phyloP scores from a whole-genome alignment of 257 asterid genomes.

The Nicotiana attenuata region DNA sequence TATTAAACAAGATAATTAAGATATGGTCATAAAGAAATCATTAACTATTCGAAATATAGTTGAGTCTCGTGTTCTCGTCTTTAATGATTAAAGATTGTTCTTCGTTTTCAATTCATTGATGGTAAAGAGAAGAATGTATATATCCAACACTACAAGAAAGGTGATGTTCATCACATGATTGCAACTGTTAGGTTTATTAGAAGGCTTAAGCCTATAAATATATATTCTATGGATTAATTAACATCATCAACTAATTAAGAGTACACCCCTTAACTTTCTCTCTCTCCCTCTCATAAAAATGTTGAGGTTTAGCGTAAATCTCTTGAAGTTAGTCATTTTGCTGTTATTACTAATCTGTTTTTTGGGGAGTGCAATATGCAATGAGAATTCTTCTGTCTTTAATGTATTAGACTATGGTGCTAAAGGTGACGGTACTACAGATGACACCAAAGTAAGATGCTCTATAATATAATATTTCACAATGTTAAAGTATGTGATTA shows the following conservation, averaged over 20 bases:
- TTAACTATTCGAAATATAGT: background rate
- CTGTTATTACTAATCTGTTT: background rate
- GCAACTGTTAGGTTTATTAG: background rate
- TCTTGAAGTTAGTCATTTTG: background rate
- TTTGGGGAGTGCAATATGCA: background rate
- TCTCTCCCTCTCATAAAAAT: background rate
- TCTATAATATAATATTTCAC: background rate
- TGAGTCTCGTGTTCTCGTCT: background rate
- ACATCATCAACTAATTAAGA: background rate
- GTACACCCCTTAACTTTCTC: background rate
- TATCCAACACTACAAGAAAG: background rate
- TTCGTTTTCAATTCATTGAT: background rate
- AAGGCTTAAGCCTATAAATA: background rate
- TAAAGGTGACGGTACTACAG: conserved; percentile 37
- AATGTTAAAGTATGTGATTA: background rate
- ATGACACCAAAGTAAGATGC: conserved; percentile 38
- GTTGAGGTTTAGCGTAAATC: background rate
- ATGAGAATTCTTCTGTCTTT: conserved; percentile 18
- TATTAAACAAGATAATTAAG: background rate
- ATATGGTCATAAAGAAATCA: background rate
- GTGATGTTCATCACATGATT: background rate
- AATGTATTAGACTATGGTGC: conserved; percentile 39
- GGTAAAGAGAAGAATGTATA: background rate
- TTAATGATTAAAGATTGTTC: background rate
- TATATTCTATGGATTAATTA: background rate